These are phyloP conservation scores for Arachis stenosperma DNA, from an alignment of 306 rosid genomes.

Conservation along the genomic window DNA sequence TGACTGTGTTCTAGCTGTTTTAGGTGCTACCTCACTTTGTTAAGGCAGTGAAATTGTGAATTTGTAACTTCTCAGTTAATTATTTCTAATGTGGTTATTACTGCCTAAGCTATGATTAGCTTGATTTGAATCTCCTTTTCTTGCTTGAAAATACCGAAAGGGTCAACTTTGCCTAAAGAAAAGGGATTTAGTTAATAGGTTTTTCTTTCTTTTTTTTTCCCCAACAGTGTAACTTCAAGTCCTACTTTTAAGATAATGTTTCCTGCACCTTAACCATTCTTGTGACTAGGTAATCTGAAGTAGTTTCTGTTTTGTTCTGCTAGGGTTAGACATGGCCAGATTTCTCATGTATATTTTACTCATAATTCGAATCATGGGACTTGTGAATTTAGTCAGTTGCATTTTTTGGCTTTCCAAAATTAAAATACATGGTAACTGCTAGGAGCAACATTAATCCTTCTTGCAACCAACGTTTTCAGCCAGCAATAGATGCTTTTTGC, in stretches of 20 bases:
- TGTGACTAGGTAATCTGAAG: constrained; percentile 7
- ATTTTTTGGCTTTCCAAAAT: constrained; percentile 25
- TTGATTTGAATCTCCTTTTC: background rate
- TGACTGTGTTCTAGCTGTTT: background rate
- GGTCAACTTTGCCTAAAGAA: background rate
- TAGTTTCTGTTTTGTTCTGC: constrained; percentile 3
- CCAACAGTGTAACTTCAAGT: background rate
- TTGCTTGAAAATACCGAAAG: background rate
- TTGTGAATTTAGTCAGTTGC: constrained; percentile 19
- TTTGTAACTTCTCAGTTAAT: background rate
- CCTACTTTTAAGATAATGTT: constrained; percentile 19
- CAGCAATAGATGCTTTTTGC: constrained; percentile 10
- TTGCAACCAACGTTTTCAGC: background rate
- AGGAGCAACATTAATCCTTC: constrained; percentile 4
- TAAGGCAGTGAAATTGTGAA: constrained; percentile 1
- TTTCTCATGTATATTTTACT: background rate
- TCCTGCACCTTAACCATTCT: constrained; percentile 10
- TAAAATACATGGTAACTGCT: constrained; percentile 17
- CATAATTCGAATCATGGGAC: constrained; percentile 6
- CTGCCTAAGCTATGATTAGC: background rate
- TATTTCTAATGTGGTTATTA: constrained; percentile 18
- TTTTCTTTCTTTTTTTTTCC: background rate
- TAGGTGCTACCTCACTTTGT: background rate
- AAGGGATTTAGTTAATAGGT: background rate
- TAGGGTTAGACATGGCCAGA: constrained; percentile 1